These are phyloP conservation scores for Citrullus amarus DNA, from an alignment of 306 rosid species.

Conservation along the genomic window DNA sequence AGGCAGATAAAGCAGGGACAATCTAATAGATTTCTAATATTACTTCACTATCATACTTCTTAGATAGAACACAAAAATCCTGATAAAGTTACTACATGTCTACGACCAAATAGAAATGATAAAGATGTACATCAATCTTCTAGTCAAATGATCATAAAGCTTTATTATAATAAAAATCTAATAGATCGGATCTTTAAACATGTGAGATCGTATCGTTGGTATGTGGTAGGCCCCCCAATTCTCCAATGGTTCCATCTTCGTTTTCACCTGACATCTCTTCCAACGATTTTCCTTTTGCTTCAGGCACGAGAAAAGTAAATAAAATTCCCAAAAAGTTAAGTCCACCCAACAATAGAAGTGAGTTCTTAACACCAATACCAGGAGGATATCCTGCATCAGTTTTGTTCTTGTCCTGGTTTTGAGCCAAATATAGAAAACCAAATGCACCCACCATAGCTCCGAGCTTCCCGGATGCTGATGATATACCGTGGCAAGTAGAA, in stretches of 20 bases:
- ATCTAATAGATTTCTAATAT: background rate
- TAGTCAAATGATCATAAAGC: background rate
- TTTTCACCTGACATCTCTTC: conserved; percentile 71
- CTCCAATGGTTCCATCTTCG: conserved; percentile 22
- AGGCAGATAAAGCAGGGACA: background rate
- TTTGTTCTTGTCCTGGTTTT: conserved; percentile 36
- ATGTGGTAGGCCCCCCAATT: background rate
- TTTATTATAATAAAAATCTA: background rate
- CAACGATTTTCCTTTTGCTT: conserved; percentile 56
- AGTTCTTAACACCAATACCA: conserved; percentile 53
- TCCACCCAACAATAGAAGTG: conserved; percentile 33
- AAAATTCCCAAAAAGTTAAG: conserved; percentile 44
- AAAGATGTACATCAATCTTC: background rate
- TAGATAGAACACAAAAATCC: background rate
- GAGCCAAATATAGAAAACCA: conserved; percentile 68
- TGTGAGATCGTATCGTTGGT: background rate
- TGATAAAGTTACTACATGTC: background rate
- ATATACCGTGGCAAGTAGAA: conserved; percentile 71
- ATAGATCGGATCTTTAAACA: background rate
- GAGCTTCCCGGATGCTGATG: conserved; percentile 55
- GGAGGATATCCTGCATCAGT: conserved; percentile 71
- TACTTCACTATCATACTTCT: background rate
- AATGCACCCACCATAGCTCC: conserved; percentile 76
- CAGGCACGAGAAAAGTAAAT: conserved; percentile 64
- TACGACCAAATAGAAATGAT: no score